Percentiles rank a stretch among this genome's conserved stretches.
Conservation (phyloP, 805 yeast genomes). For the Suhomyces sp. region DNA sequence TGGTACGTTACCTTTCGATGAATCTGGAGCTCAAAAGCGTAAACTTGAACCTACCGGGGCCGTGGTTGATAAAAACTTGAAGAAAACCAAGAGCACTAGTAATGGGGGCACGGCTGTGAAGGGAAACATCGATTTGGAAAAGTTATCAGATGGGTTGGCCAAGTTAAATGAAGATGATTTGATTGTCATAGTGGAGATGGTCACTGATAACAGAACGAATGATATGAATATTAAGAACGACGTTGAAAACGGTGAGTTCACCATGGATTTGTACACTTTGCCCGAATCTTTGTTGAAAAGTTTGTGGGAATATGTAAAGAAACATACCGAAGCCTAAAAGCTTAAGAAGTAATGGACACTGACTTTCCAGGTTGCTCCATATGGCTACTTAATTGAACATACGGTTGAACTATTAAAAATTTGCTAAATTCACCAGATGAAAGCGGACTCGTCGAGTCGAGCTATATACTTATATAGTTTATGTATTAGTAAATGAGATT, state of each 20-base stretch:
- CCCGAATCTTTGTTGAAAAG: constrained; percentile 90
- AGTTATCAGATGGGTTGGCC: constrained; percentile 84
- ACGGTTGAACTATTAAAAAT: too few species aligned
- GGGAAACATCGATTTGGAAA: constrained; percentile 83
- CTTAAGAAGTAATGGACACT: background rate
- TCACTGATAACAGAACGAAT: constrained; percentile 89
- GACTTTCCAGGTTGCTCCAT: background rate
- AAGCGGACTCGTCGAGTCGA: background rate
- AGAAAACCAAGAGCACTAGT: constrained; percentile 51
- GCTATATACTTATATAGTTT: constrained; percentile 3
- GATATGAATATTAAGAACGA: constrained; percentile 96
- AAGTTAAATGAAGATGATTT: constrained; percentile 89
- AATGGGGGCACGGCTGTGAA: constrained; percentile 53
- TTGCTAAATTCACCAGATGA: too few species aligned
- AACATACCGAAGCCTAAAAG: constrained; percentile 50
- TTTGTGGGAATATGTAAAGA: constrained; percentile 91
- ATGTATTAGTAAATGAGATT: constrained; percentile 4
- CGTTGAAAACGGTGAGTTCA: constrained; percentile 95
- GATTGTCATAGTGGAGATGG: constrained; percentile 95
- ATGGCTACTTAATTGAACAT: too few species aligned
- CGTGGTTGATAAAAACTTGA: constrained; percentile 18
- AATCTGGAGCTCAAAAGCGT: constrained; percentile 32
- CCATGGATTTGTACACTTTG: constrained; percentile 90
- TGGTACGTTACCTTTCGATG: constrained; percentile 69
- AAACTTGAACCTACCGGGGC: constrained; percentile 12